These are phyloP conservation scores for Aspergillus fijiensis DNA, from an alignment of 2,329 filamentous ascomycete genomes.

Conservation along the genomic window DNA sequence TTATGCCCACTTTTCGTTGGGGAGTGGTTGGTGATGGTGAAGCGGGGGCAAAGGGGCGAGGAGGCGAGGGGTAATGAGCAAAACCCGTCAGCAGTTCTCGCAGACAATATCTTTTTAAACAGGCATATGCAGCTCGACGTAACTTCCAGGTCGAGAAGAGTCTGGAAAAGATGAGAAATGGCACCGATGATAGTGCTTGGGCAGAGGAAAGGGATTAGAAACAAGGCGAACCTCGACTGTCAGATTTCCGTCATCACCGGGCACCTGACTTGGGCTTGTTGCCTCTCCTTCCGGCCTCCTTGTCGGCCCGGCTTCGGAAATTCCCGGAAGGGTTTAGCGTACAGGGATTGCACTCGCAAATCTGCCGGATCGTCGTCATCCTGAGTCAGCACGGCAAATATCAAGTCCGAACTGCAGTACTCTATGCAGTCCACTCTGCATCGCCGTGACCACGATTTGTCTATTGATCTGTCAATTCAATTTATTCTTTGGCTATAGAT, in stretches of 20 bases:
- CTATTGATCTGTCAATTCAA: no score
- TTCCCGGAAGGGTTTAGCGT: conserved; percentile 7
- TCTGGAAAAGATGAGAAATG: conserved; percentile 8
- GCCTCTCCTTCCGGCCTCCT: conserved; percentile 11
- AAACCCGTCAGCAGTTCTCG: conserved; percentile 4
- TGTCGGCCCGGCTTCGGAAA: conserved; percentile 15
- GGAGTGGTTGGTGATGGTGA: conserved; percentile 14
- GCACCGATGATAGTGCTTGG: conserved; percentile 18
- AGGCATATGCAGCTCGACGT: background rate
- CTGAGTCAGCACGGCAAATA: background rate
- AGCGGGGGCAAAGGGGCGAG: conserved; percentile 17
- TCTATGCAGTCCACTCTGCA: no score
- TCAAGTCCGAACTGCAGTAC: no score
- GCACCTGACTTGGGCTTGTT: conserved; percentile 19
- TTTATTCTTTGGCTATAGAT: no score
- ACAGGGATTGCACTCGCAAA: background rate
- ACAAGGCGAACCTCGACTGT: conserved; percentile 15
- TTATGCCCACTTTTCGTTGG: conserved; percentile 22
- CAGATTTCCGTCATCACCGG: conserved; percentile 25
- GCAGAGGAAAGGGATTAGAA: conserved; percentile 10
- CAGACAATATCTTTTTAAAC: conserved; percentile 1
- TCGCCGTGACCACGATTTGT: no score
- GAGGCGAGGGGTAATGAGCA: conserved; percentile 19
- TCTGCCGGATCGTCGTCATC: background rate
- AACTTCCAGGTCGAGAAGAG: conserved; percentile 2